A percentile compares a stretch with the other conserved stretches of the same genome.
phyloP scores from a whole-genome alignment of 2,329 filamentous ascomycete species.

The Trichophyton equinum region DNA sequence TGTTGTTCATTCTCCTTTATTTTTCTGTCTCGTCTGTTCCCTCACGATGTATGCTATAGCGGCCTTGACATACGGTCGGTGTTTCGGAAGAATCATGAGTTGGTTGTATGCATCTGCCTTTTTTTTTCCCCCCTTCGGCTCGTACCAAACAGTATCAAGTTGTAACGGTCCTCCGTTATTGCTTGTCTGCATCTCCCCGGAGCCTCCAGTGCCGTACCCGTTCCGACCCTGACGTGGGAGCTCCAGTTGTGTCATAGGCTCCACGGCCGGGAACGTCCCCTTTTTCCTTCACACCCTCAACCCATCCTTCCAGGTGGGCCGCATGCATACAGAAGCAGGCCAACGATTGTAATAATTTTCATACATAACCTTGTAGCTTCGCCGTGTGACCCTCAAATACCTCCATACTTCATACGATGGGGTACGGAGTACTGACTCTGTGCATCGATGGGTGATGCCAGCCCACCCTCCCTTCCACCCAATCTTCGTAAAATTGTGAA shows the following conservation, averaged over 20 bases:
- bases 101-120: not conserved
- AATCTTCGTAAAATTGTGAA: not conserved
- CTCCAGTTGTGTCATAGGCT: slow-evolving; percentile 41
- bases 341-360: not conserved
- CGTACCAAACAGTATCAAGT: too few species aligned
- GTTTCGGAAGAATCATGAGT: not conserved
- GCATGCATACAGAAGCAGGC: not conserved
- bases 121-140: not conserved
- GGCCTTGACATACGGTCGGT: too few species aligned
- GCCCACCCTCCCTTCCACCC: not conserved
- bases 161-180: too few species aligned
- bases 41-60: too few species aligned
- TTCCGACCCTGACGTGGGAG: slow-evolving; percentile 32
- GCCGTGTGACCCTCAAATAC: not conserved
- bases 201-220: too few species aligned
- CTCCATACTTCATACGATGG: not conserved
- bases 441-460: not conserved
- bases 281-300: not conserved
- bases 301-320: not conserved
- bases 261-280: slow-evolving; percentile 39
- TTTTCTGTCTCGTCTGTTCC: not conserved
- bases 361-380: not conserved
- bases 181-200: too few species aligned
- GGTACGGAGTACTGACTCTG: not conserved
- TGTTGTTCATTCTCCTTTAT: too few species aligned